Conservation (phyloP, 2,329 filamentous ascomycete species). For the Ilyonectria robusta region DNA sequence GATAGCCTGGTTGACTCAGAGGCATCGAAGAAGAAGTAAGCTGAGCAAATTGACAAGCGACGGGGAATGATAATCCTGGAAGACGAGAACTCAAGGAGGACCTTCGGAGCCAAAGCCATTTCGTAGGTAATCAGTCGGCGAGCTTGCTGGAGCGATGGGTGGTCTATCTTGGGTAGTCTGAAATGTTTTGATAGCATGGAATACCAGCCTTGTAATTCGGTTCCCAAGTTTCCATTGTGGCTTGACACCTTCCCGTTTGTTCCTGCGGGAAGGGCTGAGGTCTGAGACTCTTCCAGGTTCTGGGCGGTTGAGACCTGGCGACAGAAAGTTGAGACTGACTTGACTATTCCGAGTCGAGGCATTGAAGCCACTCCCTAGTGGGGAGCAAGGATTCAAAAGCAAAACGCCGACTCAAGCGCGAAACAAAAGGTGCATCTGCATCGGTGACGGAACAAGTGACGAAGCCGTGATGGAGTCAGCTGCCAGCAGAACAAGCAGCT, state of each 20-base stretch:
- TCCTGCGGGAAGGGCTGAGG: conserved; percentile 4
- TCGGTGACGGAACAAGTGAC: neutral
- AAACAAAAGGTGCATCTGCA: conserved; percentile 15
- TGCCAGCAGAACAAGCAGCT: neutral
- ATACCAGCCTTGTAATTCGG: conserved; percentile 41
- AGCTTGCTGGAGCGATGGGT: conserved; percentile 24
- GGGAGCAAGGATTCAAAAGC: conserved; percentile 6
- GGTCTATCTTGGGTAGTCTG: conserved; percentile 29
- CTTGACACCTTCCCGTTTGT: neutral
- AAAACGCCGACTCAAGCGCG: conserved; percentile 16
- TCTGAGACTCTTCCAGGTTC: conserved; percentile 3
- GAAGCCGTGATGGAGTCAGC: conserved; percentile 13
- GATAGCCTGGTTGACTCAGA: conserved; percentile 64
- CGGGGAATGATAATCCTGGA: conserved; percentile 6
- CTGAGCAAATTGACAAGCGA: conserved; percentile 3
- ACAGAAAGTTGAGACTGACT: neutral
- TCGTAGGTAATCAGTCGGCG: conserved; percentile 25
- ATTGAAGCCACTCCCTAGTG: conserved; percentile 6
- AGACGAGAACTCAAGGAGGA: conserved; percentile 22
- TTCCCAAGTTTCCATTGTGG: conserved; percentile 15
- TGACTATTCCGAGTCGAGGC: conserved; percentile 10
- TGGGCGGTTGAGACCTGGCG: neutral
- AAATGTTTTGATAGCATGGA: conserved; percentile 38
- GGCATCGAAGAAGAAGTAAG: conserved; percentile 54
- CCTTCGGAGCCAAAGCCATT: conserved; percentile 15